These are phyloP conservation scores for Dactylella cylindrospora DNA, from an alignment of 2,329 filamentous ascomycete genomes.

Conservation along the genomic window DNA sequence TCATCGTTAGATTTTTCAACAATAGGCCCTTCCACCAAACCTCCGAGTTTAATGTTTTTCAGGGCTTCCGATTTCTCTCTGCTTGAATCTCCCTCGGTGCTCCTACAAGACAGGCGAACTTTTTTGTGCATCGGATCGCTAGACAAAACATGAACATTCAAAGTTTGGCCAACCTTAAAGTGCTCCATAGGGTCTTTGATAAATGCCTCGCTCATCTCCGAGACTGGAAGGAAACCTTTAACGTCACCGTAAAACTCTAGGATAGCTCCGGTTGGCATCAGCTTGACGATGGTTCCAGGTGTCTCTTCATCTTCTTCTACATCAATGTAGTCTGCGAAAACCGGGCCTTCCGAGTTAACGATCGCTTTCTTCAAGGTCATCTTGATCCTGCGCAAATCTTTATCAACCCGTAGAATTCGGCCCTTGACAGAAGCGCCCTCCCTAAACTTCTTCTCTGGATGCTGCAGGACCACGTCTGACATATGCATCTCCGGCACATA, in stretches of 20 bases:
- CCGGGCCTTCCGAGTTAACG: constrained; percentile 80
- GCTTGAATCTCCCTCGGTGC: constrained; percentile 75
- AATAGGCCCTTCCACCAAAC: constrained; percentile 74
- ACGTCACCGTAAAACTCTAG: constrained; percentile 89
- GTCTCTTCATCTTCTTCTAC: constrained; percentile 74
- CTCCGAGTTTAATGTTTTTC: constrained; percentile 70
- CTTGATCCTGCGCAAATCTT: constrained; percentile 73
- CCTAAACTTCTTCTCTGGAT: constrained; percentile 94
- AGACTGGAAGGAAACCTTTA: constrained; percentile 83
- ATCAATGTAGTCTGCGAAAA: constrained; percentile 75
- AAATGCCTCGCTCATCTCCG: constrained; percentile 97
- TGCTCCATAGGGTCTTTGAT: constrained; percentile 87
- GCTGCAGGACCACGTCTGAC: constrained; percentile 80
- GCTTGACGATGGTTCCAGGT: constrained; percentile 81
- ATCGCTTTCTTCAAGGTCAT: constrained; percentile 93
- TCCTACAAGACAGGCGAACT: constrained; percentile 88
- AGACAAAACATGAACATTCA: constrained; percentile 83
- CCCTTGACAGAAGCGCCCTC: constrained; percentile 82
- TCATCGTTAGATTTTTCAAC: constrained; percentile 78
- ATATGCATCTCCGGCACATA: constrained; percentile 85
- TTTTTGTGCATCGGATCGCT: constrained; percentile 71
- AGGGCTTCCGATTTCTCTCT: constrained; percentile 61
- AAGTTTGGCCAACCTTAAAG: constrained; percentile 85
- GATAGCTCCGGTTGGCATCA: constrained; percentile 75
- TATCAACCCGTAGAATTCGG: constrained; percentile 77